Evolutionary conservation across 2,329 filamentous ascomycete species (phyloP).

Genomic region (Mycosphaerelloides madeirae): DNA sequence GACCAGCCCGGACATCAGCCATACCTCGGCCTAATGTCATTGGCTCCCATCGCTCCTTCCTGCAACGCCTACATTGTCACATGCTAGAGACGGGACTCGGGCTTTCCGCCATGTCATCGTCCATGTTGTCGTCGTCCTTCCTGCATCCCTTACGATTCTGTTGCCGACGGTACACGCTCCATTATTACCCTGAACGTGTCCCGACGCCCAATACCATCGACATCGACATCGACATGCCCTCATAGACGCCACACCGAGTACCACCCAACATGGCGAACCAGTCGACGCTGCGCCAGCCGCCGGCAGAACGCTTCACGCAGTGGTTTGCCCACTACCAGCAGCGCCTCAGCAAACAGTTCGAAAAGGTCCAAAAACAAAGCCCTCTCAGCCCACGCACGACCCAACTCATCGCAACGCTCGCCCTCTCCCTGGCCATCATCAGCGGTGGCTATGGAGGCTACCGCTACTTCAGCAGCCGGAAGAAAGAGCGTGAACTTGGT

Average conservation of each 20-base stretch:
- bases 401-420: conserved; percentile 69
- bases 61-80: too few species aligned
- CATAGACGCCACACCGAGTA: neutral
- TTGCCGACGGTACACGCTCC: too few species aligned
- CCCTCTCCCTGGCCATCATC: conserved; percentile 73
- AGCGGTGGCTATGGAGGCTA: conserved; percentile 73
- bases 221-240: too few species aligned
- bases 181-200: too few species aligned
- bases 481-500: conserved; percentile 76
- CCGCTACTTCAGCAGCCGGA: conserved; percentile 67
- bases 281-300: conserved; percentile 62
- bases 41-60: too few species aligned
- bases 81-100: too few species aligned
- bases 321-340: conserved; percentile 37
- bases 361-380: conserved; percentile 47
- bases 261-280: conserved; percentile 69
- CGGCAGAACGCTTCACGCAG: conserved; percentile 28
- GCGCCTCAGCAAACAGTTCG: conserved; percentile 43
- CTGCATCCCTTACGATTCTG: too few species aligned
- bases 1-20: too few species aligned
- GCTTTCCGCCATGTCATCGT: too few species aligned
- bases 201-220: too few species aligned
- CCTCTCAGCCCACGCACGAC: conserved; percentile 63
- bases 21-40: too few species aligned
- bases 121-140: too few species aligned